Base-by-base conservation (phyloP, 2,329 filamentous ascomycete species). In the Xylaria sp. region DNA sequence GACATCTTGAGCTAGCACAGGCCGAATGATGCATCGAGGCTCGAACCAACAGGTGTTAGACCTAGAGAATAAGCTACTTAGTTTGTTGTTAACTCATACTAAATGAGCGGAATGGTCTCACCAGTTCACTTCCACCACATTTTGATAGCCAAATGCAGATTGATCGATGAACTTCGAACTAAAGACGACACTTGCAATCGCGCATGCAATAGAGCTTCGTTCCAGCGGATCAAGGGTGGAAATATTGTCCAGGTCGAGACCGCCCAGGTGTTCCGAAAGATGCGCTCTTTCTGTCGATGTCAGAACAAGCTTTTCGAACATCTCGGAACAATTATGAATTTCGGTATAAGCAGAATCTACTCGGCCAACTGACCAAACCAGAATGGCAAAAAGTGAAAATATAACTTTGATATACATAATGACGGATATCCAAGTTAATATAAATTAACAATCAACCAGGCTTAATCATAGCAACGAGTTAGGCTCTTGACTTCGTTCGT, bases 21-120 rank as follows among this genome's bases (percentile, higher is more conserved):
- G 50, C 6, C 28, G 50, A 11, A 52, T 28, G 23, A 52, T 52
- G 6, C 50, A 52, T 23, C 5, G 33, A 14, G 50, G 19, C 19
- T 52, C 50, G 12, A 40, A 28, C 50, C 50, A 52, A n/a, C 50
- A 52, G 19, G 50, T 37, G 28, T 37, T 28, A 12, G 50, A 52
- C 54, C 42, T 57, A 25, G 14, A 17, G 17, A 31, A 28, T 47
- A 28, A 47, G 21, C 31, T 5, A 31, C 21, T 6, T 5, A 31
- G 8, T n/a, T 15, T 2, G 1, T 17, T 8, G 14, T 47, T n/a
- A n/a, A n/a, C n/a, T 8, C 23, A n/a, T n/a, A 15, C 8, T 28
- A 4, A 2, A 7, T 3, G 5, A 31, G 31, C 5, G 12, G 5
- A 5, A 28, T 28, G n/a, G 43, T 28, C 23, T 47, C 23, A 47